Evolutionary conservation across 1,284 basidiomycete species (phyloP), one percentile per base, ranked within the genome.

Genomic region (Boletus sp.): DNA sequence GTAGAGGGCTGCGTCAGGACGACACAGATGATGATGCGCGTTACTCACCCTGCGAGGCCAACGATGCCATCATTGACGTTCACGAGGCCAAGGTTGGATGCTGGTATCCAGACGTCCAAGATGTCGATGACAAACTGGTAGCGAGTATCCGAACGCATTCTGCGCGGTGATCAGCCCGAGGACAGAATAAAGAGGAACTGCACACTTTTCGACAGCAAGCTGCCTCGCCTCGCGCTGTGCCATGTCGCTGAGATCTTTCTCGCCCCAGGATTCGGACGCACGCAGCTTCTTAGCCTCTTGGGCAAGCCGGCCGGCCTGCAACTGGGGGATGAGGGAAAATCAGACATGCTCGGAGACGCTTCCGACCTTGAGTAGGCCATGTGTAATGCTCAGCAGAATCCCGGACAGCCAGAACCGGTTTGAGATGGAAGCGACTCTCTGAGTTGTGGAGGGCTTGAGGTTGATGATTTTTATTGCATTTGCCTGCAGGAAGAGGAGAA

Each of bases 391-490:
- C 60, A 91, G 81, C 26, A 84, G 53, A 55, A 97, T 92, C 3
- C 94, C 96, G 9, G 84, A 76, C 36, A 97, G 74, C 95, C 95
- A 99, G 70, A 94, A 89, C 45, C 88, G 81, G 65, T 88, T 88
- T 5, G 93, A 85, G 30, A 81, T 76, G 66, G 83, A 88, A 53
- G 79, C 72, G 45, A 94, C 73, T 56, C 73, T 80, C 50, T 82
- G 75, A 13, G 81, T 75, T 26, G 82, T 87, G 44, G 83, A 81
- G 30, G 84, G 78, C 41, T 76, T 71, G 49, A 91, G 67, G 48
- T 66, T 77, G 48, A 89, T 72, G 66, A 93, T 83, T 59, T 83
- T 87, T 58, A 90, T 74, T 30, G 77, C 61, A 59, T 86, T 82
- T 17, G 81, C 82, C 84, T 88, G 50, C 37, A 35, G 50, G 48